Evolutionary conservation across 116 monocot genomes (phyloP).

Genomic region (Iris pallida): DNA sequence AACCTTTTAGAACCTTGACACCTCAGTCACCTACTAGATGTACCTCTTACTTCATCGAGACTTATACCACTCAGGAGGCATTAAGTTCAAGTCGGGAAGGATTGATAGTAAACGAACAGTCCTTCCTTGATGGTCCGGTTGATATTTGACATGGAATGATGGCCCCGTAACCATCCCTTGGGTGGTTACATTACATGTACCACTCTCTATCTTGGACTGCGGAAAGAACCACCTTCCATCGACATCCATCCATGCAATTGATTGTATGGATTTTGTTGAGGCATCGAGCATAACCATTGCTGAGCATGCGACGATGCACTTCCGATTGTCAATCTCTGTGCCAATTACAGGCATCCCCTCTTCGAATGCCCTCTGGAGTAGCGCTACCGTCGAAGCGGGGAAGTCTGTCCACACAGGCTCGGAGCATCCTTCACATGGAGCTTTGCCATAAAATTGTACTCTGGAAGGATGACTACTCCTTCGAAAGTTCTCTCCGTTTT

Average conservation of each 20-base stretch:
- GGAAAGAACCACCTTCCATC: neutral
- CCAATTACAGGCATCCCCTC: neutral
- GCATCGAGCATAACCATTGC: neutral
- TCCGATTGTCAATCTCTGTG: neutral
- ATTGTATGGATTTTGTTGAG: neutral
- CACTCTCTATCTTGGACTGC: neutral
- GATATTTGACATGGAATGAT: neutral
- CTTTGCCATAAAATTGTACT: neutral
- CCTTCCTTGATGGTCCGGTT: neutral
- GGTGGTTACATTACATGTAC: neutral
- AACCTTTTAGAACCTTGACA: too few relatives aligned
- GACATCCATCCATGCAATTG: slow-evolving; percentile 4
- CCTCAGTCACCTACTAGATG: too few relatives aligned
- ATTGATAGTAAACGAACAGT: neutral
- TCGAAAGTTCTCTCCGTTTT: neutral
- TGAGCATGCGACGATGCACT: neutral
- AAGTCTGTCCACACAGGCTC: neutral
- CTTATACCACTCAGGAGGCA: neutral
- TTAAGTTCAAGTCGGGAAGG: neutral
- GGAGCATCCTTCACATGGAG: neutral
- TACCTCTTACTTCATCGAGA: neutral
- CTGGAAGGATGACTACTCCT: neutral
- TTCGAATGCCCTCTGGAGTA: neutral
- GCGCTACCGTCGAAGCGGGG: neutral
- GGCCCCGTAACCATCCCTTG: slow-evolving; percentile 3